These are phyloP conservation scores for Uronychia setigera DNA, from an alignment of 73 alveolate species.

Conservation along the genomic window DNA sequence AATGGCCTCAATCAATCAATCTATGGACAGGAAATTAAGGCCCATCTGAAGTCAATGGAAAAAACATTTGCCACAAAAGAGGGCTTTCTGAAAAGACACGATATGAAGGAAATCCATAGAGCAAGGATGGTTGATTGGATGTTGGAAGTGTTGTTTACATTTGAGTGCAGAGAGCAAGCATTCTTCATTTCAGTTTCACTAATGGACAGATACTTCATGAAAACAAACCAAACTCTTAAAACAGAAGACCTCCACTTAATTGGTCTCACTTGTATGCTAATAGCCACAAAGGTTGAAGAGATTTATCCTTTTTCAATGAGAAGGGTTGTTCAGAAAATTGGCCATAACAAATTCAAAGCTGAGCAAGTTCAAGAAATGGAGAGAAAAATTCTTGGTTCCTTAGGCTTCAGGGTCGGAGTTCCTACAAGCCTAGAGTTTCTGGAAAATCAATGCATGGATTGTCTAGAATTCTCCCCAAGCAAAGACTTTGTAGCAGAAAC, in stretches of 20 bases:
- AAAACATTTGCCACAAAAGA: neutral
- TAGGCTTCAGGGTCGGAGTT: neutral
- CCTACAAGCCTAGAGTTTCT: neutral
- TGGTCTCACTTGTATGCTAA: conserved; percentile 75
- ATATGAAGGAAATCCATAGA: conserved; percentile 10
- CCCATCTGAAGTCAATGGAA: neutral
- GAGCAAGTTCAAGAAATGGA: conserved; percentile 2
- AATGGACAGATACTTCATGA: conserved; percentile 66
- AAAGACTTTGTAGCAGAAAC: neutral
- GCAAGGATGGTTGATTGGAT: conserved; percentile 90
- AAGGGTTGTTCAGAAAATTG: conserved; percentile 62
- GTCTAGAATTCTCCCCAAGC: neutral
- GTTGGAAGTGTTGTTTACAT: conserved; percentile 76
- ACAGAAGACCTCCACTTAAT: conserved; percentile 64
- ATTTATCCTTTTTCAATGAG: conserved; percentile 60
- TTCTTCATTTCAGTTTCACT: conserved; percentile 74
- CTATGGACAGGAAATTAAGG: neutral
- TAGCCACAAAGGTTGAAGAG: conserved; percentile 83
- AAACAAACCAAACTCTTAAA: conserved; percentile 33
- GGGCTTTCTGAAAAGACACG: neutral
- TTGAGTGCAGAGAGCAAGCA: conserved; percentile 67
- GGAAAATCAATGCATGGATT: neutral
- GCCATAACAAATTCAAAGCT: conserved; percentile 65
- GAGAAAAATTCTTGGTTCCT: neutral
- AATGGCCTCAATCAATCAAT: neutral